Evolutionary conservation across 2,329 filamentous ascomycete species (phyloP).

Genomic region (Fusarium veterinarium): DNA sequence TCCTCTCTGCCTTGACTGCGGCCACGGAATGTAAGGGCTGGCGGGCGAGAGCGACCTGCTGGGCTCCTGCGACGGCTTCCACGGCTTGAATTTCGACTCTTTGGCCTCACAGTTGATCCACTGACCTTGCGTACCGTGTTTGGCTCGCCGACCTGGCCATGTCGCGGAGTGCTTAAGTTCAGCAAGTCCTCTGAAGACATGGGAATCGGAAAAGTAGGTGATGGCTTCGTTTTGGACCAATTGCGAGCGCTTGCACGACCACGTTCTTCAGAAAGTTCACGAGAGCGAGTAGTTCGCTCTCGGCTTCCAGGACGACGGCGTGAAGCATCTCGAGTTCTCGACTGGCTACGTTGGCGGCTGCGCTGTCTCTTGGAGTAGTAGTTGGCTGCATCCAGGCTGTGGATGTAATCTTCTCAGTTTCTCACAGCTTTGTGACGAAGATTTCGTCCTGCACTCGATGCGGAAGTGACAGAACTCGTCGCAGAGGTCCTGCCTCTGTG

Average conservation of each 20-base stretch:
- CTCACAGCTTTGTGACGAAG: slow-evolving; percentile 62
- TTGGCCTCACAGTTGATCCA: slow-evolving; percentile 45
- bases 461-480: slow-evolving; percentile 67
- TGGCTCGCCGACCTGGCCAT: slow-evolving; percentile 52
- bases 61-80: slow-evolving; percentile 60
- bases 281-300: slow-evolving; percentile 62
- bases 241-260: slow-evolving; percentile 74
- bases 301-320: slow-evolving; percentile 61
- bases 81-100: slow-evolving; percentile 63
- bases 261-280: slow-evolving; percentile 77
- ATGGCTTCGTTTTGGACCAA: slow-evolving; percentile 82
- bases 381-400: slow-evolving; percentile 82
- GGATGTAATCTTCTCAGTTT: slow-evolving; percentile 85
- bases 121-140: slow-evolving; percentile 58
- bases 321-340: slow-evolving; percentile 55
- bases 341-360: slow-evolving; percentile 65
- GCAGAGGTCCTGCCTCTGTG: slow-evolving; percentile 67
- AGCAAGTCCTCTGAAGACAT: slow-evolving; percentile 92
- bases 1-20: slow-evolving; percentile 71
- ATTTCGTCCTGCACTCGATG: slow-evolving; percentile 62
- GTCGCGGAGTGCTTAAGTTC: slow-evolving; percentile 65
- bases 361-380: slow-evolving; percentile 67
- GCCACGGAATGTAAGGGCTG: slow-evolving; percentile 65
- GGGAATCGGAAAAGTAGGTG: slow-evolving; percentile 89
- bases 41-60: slow-evolving; percentile 55